Conservation (phyloP, 306 rosid genomes). For the Cucurbita maxima region DNA sequence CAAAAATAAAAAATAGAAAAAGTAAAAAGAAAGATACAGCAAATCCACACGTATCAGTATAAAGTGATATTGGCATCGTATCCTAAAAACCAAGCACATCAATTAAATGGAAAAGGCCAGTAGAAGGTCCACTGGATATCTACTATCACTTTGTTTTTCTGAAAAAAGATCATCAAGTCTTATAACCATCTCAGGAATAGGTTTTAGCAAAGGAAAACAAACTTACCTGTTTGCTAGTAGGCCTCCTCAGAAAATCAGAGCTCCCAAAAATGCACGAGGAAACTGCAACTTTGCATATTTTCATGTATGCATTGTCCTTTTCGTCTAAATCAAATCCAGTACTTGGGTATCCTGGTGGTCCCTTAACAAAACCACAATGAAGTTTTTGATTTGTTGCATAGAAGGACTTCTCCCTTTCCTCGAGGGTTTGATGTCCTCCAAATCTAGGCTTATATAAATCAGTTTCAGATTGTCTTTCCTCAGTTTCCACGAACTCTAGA, state of each 20-base stretch:
- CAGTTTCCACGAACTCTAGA: conserved; percentile 41
- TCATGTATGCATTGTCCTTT: conserved; percentile 58
- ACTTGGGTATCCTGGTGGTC: conserved; percentile 39
- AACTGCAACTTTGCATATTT: conserved; percentile 55
- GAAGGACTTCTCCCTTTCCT: conserved; percentile 69
- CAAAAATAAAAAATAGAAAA: background rate
- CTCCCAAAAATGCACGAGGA: conserved; percentile 96
- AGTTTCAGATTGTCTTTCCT: conserved; percentile 20
- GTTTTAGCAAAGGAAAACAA: background rate
- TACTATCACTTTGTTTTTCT: background rate
- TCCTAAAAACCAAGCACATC: background rate
- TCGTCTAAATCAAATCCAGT: conserved; percentile 68
- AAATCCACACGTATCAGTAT: background rate
- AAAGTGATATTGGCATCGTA: background rate
- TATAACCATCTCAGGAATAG: background rate
- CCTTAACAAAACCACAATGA: conserved; percentile 77
- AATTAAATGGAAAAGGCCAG: background rate
- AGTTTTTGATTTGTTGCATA: conserved; percentile 51
- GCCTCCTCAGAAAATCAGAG: conserved; percentile 89
- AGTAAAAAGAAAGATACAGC: background rate
- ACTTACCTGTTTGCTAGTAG: conserved; percentile 62
- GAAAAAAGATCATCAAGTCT: background rate
- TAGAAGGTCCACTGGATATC: background rate
- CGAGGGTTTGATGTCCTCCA: conserved; percentile 75
- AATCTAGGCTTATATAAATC: conserved; percentile 44